A percentile compares a stretch with the other conserved stretches of the same genome.
These are phyloP conservation scores for Eucalyptus curtisii DNA, from an alignment of 345 rosid species.

Conservation along the genomic window DNA sequence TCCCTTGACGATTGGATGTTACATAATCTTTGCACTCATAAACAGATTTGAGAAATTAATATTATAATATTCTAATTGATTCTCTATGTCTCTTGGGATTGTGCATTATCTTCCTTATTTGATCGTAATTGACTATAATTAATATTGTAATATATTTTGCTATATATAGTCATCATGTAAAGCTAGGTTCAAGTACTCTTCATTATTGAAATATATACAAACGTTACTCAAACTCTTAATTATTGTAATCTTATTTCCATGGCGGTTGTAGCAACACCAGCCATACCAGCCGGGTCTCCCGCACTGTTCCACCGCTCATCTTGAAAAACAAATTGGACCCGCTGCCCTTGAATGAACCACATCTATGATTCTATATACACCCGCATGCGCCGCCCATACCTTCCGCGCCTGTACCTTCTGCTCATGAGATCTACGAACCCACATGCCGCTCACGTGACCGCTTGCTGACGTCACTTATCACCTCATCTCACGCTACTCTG, in stretches of 20 bases:
- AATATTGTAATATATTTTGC: neutral
- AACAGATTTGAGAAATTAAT: constrained; percentile 47
- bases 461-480: neutral
- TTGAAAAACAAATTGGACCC: neutral
- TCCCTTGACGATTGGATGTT: constrained; percentile 43
- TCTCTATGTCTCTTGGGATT: accelerated
- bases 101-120: neutral
- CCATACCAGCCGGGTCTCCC: accelerated
- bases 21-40: constrained; percentile 74
- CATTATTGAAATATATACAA: neutral
- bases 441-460: neutral
- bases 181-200: neutral
- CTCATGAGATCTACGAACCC: neutral
- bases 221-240: neutral
- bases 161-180: neutral
- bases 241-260: neutral
- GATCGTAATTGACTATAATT: neutral
- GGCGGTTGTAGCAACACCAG: neutral
- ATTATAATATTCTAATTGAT: neutral
- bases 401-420: neutral
- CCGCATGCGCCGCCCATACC: neutral
- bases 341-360: neutral
- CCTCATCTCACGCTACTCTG: too few relatives aligned
- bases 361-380: too few relatives aligned
- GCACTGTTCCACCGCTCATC: neutral